phyloP scores from a whole-genome alignment of 257 asterid species.

The Primulina huaijiensis region DNA sequence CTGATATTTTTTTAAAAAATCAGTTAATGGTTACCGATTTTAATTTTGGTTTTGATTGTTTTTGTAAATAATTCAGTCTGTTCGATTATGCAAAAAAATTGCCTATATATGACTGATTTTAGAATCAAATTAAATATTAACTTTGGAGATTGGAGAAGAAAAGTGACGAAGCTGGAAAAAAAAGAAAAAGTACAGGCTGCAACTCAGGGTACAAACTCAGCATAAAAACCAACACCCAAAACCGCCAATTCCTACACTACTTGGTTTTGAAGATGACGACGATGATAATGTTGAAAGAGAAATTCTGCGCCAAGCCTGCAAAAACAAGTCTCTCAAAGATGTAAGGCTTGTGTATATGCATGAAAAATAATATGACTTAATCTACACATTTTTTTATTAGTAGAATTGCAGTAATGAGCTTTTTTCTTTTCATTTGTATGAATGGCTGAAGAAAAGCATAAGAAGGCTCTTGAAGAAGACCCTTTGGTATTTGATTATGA shows the following conservation, averaged over 20 bases:
- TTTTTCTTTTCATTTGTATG: constrained; percentile 5
- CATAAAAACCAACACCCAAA: neutral
- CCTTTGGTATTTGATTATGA: constrained; percentile 86
- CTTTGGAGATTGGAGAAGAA: neutral
- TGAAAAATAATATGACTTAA: neutral
- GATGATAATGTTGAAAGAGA: neutral
- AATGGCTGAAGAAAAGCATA: constrained; percentile 84
- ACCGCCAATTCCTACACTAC: neutral
- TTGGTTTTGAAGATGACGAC: neutral
- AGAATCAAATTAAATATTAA: too few relatives aligned
- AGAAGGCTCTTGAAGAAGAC: constrained; percentile 91
- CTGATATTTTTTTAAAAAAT: too few relatives aligned
- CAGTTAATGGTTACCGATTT: too few relatives aligned
- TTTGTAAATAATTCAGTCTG: too few relatives aligned
- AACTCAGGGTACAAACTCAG: neutral
- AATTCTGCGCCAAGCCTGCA: neutral
- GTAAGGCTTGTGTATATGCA: neutral
- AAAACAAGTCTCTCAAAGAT: neutral
- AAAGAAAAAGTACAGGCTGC: neutral
- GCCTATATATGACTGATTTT: neutral
- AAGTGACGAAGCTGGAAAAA: neutral
- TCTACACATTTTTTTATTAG: too few relatives aligned
- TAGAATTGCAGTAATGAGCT: neutral
- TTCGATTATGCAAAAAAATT: too few relatives aligned
- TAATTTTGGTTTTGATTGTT: too few relatives aligned